phyloP scores from a whole-genome alignment of 2,329 filamentous ascomycete species.

The Pseudogymnoascus sp. region DNA sequence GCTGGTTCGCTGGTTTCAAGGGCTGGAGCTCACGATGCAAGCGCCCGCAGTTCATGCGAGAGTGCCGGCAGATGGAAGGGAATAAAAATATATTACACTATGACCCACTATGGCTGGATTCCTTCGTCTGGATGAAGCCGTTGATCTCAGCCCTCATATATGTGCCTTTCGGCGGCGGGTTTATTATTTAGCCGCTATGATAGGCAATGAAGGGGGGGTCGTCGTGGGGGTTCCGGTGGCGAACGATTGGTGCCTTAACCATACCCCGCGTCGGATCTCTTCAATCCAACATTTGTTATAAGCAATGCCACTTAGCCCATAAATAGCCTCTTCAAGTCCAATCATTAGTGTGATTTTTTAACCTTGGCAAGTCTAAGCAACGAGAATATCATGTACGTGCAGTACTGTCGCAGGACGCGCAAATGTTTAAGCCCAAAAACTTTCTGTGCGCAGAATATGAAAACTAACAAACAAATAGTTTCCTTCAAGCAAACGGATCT shows the following conservation, averaged over 20 bases:
- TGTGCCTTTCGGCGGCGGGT: neutral
- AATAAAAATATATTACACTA: neutral
- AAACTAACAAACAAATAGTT: neutral
- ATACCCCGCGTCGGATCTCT: neutral
- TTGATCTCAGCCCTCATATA: constrained; percentile 1
- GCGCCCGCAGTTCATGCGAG: neutral
- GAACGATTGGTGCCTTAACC: constrained; percentile 3
- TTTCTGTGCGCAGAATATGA: neutral
- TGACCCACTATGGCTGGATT: neutral
- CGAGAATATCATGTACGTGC: constrained; percentile 1
- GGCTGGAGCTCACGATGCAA: neutral
- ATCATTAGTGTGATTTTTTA: neutral
- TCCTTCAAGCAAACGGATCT: constrained; percentile 1
- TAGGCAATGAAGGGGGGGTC: neutral
- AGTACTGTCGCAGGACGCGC: neutral
- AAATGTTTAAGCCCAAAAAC: neutral
- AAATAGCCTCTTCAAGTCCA: constrained; percentile 7
- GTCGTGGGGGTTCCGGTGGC: neutral
- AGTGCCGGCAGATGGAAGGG: neutral
- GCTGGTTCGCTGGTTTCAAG: neutral
- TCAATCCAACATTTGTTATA: neutral
- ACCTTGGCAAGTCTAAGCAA: neutral
- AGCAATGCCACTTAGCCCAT: constrained; percentile 5
- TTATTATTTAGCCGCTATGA: constrained; percentile 6
- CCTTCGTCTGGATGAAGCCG: neutral